Percentiles rank a stretch among this genome's conserved stretches.
Conservation (phyloP, 108 stramenopile genomes). For the Pseudonitzschia multiseries region DNA sequence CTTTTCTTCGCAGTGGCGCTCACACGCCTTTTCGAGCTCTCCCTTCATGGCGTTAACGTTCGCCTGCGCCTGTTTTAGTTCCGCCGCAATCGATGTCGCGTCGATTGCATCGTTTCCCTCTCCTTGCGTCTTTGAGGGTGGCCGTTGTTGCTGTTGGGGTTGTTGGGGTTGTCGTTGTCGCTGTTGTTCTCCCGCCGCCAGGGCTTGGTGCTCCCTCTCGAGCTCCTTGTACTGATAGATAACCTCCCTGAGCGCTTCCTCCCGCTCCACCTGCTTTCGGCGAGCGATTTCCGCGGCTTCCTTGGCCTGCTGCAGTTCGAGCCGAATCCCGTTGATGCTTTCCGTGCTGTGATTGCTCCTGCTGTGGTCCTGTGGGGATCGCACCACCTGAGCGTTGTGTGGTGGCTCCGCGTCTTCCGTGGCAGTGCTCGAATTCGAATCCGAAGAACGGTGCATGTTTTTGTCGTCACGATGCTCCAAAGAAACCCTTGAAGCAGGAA, state of each 20-base stretch:
- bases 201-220: conserved; percentile 15
- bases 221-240: conserved; percentile 37
- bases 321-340: neutral
- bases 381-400: neutral
- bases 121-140: neutral
- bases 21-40: neutral
- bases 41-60: neutral
- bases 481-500: neutral
- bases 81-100: neutral
- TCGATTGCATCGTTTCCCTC: neutral
- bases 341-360: neutral
- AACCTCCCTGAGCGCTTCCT: conserved; percentile 30
- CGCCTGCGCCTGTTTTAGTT: conserved; percentile 1
- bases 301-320: conserved; percentile 23
- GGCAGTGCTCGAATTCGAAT: no score
- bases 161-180: neutral
- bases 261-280: conserved; percentile 25
- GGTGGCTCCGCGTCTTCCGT: neutral
- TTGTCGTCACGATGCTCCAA: conserved; percentile 1
- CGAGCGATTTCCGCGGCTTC: conserved; percentile 20
- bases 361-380: neutral
- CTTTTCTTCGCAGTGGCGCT: conserved; percentile 10
- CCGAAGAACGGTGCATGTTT: neutral
- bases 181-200: neutral
- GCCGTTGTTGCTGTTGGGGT: neutral